These are phyloP conservation scores for Malbranchea cinnamomea DNA, from an alignment of 2,329 filamentous ascomycete genomes.

Conservation along the genomic window DNA sequence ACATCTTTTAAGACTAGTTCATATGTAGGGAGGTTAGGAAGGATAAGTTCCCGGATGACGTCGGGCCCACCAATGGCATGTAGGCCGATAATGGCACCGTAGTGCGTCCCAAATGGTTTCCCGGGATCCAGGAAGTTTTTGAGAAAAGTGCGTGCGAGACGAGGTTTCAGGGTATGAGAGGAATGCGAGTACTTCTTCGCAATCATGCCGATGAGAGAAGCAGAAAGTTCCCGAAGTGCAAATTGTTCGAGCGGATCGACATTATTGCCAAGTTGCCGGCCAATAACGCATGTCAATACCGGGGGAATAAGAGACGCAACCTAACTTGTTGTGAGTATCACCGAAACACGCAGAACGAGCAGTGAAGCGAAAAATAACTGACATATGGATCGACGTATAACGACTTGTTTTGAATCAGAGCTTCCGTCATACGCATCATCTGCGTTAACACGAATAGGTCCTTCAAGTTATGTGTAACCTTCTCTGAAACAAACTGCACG, in stretches of 20 bases:
- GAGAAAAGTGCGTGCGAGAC: slow-evolving; percentile 82
- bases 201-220: slow-evolving; percentile 65
- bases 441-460: slow-evolving; percentile 77
- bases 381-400: slow-evolving; percentile 60
- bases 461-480: slow-evolving; percentile 86
- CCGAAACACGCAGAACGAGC: neutral
- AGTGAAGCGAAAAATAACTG: slow-evolving; percentile 11
- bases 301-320: slow-evolving; percentile 61
- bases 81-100: slow-evolving; percentile 72
- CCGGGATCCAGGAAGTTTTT: slow-evolving; percentile 82
- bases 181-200: slow-evolving; percentile 66
- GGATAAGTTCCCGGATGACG: slow-evolving; percentile 46
- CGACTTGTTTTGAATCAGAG: slow-evolving; percentile 67
- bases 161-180: slow-evolving; percentile 69
- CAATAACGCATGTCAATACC: slow-evolving; percentile 80
- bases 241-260: slow-evolving; percentile 48
- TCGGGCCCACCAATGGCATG: slow-evolving; percentile 58
- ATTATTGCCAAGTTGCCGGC: slow-evolving; percentile 56
- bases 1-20: slow-evolving; percentile 45
- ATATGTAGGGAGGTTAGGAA: slow-evolving; percentile 52
- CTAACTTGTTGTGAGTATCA: slow-evolving; percentile 16
- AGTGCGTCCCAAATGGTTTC: slow-evolving; percentile 70
- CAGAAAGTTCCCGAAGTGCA: slow-evolving; percentile 68
- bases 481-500: slow-evolving; percentile 86
- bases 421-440: slow-evolving; percentile 80